Base-by-base conservation (phyloP, 768 basidiomycete genomes). In the Mycena haematopus region DNA sequence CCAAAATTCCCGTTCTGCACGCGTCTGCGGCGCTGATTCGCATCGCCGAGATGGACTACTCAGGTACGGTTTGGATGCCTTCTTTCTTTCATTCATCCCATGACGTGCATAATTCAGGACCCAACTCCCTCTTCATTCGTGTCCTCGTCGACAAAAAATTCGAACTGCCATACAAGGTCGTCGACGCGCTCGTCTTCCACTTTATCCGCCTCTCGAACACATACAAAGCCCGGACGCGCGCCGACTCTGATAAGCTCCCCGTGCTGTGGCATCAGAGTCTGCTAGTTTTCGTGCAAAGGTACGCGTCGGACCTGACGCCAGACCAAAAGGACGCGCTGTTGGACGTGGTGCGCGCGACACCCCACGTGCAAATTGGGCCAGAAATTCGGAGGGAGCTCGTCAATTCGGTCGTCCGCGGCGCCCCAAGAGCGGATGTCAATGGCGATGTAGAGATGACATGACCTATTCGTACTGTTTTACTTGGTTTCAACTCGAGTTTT, bases 241-340 rank as follows among this genome's bases (percentile, higher is more conserved):
- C 87, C 25, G 91, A 93, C 52, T 78, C 86, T 2, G 88, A 91
- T 50, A 88, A 89, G 72, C 82, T 99, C 31, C 96, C 97, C n/a
- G 97, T 99, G 14, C 81, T 99, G 13, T 99, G 97, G 97, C 94
- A 99, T 74, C 97, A 99, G 76, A 93, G 92, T 74, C 81, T 99
- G 56, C 83, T 99, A 24, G 93, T 96, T 3, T 98, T 99, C 73
- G 88, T 86, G 40, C 97, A 99, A 77, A 82, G 96, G 95, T 95
- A 63, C 76, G 91, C 94, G 7, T 87, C 91, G 19, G 96, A 99
- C 76, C 74, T 99, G 69, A 96, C 96, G 0, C 92, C 93, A 2
- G 96, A 99, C 72, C 97, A 99, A 71, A 99, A 99, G 74, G 95
- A 98, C 72, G 95, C 96, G 0, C 78, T 99, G n/a, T 77, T 98